These are phyloP conservation scores for Suhomyces vadensis DNA, from an alignment of 805 yeast species.

Conservation along the genomic window DNA sequence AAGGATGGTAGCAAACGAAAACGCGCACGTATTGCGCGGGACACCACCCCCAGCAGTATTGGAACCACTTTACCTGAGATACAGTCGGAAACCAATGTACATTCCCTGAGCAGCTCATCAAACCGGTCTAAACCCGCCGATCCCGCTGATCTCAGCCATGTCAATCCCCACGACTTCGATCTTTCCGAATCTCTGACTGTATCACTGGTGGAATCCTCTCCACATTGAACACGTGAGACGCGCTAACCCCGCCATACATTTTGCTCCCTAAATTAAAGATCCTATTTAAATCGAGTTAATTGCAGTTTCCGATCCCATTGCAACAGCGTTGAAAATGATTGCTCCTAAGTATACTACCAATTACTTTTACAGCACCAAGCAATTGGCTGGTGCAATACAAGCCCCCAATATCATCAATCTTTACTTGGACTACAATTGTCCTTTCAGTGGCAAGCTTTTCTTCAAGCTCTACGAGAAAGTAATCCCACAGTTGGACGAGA, in stretches of 20 bases:
- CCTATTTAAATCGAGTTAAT: background rate
- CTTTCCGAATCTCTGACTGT: slow-evolving; percentile 7
- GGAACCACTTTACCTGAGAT: too few species aligned
- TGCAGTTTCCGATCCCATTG: background rate
- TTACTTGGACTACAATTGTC: slow-evolving; percentile 77
- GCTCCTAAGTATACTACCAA: slow-evolving; percentile 45
- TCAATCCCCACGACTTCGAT: slow-evolving; percentile 5
- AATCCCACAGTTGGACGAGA: slow-evolving; percentile 50
- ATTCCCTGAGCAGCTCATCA: too few species aligned
- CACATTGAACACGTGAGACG: background rate
- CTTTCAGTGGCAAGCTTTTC: slow-evolving; percentile 67
- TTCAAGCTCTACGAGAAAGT: slow-evolving; percentile 52
- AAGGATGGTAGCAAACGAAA: slow-evolving; percentile 1
- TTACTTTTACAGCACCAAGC: slow-evolving; percentile 25
- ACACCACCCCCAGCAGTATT: too few species aligned
- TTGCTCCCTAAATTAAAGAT: background rate
- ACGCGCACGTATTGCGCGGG: background rate
- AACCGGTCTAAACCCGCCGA: too few species aligned
- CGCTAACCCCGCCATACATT: background rate
- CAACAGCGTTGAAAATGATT: slow-evolving; percentile 26
- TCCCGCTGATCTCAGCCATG: background rate
- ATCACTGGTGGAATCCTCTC: slow-evolving; percentile 4
- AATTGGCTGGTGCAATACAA: slow-evolving; percentile 15
- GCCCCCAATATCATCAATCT: slow-evolving; percentile 55
- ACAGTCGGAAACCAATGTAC: too few species aligned